Conservation (phyloP, 306 rosid species). For the Cajanus cajan region DNA sequence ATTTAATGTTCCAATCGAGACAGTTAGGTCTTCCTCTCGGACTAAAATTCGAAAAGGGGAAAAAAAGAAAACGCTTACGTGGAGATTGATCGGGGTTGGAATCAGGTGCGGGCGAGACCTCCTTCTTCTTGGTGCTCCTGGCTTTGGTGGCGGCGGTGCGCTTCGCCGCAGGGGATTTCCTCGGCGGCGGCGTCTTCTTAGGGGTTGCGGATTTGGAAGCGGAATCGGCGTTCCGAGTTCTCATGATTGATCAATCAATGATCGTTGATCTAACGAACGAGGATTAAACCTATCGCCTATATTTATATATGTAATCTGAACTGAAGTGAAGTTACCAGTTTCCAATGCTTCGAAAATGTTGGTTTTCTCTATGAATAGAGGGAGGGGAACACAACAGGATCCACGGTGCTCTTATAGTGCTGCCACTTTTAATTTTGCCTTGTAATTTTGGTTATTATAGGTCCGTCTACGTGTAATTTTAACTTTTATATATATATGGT, state of each 20-base stretch:
- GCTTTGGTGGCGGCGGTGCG: conserved; percentile 40
- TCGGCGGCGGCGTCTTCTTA: conserved; percentile 52
- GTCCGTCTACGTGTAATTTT: neutral
- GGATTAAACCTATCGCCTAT: neutral
- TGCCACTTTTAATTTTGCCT: neutral
- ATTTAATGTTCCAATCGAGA: neutral
- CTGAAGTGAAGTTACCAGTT: neutral
- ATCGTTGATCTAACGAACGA: neutral
- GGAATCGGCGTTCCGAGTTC: conserved; percentile 53
- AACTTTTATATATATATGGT: too few species aligned
- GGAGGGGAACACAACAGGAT: neutral
- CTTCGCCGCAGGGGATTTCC: conserved; percentile 44
- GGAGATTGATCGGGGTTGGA: conserved; percentile 36
- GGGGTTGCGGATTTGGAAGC: conserved; percentile 42
- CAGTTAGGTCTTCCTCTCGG: too few species aligned
- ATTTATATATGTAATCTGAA: neutral
- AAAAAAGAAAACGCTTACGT: conserved; percentile 32
- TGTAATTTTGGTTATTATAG: neutral
- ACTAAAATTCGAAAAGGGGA: too few species aligned
- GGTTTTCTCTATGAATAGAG: neutral
- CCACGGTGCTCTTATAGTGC: neutral
- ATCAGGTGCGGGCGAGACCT: conserved; percentile 37
- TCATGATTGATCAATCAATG: conserved; percentile 43
- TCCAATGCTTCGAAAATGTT: neutral
- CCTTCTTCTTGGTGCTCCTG: conserved; percentile 46